These are phyloP conservation scores for Pseudogymnoascus sp. DNA, from an alignment of 2,329 filamentous ascomycete genomes.

Conservation along the genomic window DNA sequence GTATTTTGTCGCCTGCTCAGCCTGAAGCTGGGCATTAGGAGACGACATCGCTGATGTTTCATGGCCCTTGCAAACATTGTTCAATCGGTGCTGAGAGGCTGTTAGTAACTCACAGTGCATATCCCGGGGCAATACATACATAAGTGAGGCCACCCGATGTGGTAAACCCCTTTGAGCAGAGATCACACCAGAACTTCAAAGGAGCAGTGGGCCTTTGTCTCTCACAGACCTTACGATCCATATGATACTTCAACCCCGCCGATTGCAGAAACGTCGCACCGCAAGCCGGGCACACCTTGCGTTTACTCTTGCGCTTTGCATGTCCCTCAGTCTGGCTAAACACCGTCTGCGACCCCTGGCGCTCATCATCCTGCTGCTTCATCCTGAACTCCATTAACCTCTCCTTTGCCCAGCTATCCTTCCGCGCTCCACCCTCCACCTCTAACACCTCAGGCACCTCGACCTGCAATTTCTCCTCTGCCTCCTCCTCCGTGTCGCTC, in stretches of 20 bases:
- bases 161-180: not conserved
- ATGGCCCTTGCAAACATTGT: not conserved
- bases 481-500: not conserved
- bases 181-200: not conserved
- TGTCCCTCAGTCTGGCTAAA: not conserved
- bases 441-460: not conserved
- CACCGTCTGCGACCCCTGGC: not conserved
- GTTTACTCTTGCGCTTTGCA: not conserved
- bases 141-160: not conserved
- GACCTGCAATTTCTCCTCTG: not conserved
- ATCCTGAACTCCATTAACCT: not conserved
- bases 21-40: not conserved
- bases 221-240: slow-evolving; percentile 1
- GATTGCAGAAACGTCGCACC: not conserved
- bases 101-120: not conserved
- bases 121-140: not conserved
- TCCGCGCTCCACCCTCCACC: not conserved
- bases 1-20: not conserved
- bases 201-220: not conserved
- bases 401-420: not conserved
- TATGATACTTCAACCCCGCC: not conserved
- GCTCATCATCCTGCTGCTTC: not conserved
- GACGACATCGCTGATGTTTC: not conserved
- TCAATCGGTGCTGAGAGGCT: not conserved
- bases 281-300: not conserved